Percentiles rank a stretch among this genome's conserved stretches.
Evolutionary conservation across 805 yeast species (phyloP).

Genomic region (Pichia cabralensis): DNA sequence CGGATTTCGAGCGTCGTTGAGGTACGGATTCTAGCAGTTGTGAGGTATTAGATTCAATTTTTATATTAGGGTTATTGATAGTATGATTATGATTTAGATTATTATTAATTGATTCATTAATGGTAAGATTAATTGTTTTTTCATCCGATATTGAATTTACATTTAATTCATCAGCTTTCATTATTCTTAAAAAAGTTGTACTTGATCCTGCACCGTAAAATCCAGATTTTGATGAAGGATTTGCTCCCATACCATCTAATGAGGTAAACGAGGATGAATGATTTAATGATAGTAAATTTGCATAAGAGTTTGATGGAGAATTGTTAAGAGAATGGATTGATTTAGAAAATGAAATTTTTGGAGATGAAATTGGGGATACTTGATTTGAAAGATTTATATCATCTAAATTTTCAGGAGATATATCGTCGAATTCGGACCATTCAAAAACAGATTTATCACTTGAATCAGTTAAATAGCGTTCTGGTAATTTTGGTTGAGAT

Average conservation of each 20-base stretch:
- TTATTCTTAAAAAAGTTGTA: conserved; percentile 36
- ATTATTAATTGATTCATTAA: conserved; percentile 5
- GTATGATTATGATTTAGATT: conserved; percentile 5
- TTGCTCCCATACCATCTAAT: conserved; percentile 59
- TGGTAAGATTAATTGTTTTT: too few relatives aligned
- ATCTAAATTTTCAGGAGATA: too few relatives aligned
- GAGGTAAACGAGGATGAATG: conserved; percentile 7
- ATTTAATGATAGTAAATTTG: not conserved
- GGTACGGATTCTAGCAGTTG: too few relatives aligned
- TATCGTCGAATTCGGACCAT: conserved; percentile 11
- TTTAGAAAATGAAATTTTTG: conserved; percentile 3
- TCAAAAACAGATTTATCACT: conserved; percentile 11
- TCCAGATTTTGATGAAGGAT: conserved; percentile 38
- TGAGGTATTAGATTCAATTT: not conserved
- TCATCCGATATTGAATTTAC: conserved; percentile 7
- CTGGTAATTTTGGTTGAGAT: conserved; percentile 12
- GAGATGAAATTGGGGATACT: conserved; percentile 5
- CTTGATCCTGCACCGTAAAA: conserved; percentile 59
- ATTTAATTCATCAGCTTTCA: conserved; percentile 25
- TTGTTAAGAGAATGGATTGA: too few relatives aligned
- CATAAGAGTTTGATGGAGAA: not conserved
- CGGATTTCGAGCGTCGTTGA: too few relatives aligned
- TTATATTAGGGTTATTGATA: not conserved
- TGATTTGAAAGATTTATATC: not conserved
- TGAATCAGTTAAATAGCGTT: conserved; percentile 9